A percentile compares a stretch with the other conserved stretches of the same genome.
These are phyloP conservation scores for Cyclanthera cordifolia DNA, from an alignment of 306 rosid species.

Conservation along the genomic window DNA sequence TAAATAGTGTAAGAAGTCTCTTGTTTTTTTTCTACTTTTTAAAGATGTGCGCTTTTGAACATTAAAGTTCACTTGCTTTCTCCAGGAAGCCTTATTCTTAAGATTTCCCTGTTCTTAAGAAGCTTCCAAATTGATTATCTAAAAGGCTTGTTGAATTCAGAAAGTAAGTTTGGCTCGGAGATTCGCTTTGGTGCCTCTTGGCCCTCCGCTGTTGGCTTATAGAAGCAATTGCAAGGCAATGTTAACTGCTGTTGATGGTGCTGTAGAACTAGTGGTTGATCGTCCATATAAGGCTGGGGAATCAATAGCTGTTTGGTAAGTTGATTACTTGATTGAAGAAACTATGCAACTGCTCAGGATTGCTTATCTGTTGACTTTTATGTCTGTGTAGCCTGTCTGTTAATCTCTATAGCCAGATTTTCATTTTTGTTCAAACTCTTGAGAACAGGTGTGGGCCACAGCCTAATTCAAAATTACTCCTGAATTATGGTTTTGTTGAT, in stretches of 20 bases:
- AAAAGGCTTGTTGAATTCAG: constrained; percentile 32
- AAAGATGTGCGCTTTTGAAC: background rate
- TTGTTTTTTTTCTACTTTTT: background rate
- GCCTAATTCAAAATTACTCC: constrained; percentile 78
- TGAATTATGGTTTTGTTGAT: constrained; percentile 90
- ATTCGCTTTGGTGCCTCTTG: constrained; percentile 95
- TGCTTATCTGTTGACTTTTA: background rate
- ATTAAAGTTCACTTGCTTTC: background rate
- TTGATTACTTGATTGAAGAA: constrained; percentile 9
- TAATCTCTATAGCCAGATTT: background rate
- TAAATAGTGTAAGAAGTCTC: background rate
- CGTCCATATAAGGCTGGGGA: constrained; percentile 79
- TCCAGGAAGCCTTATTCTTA: background rate
- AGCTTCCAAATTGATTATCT: background rate
- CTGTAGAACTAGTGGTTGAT: constrained; percentile 81
- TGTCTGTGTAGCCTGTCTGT: background rate
- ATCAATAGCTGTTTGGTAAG: constrained; percentile 81
- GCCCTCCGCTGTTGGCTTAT: constrained; percentile 86
- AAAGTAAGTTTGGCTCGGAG: constrained; percentile 96
- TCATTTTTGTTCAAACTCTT: constrained; percentile 7
- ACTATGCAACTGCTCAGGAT: constrained; percentile 9
- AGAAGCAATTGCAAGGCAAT: constrained; percentile 81
- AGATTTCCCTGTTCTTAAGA: background rate
- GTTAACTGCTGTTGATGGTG: constrained; percentile 65
- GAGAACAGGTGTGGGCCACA: constrained; percentile 95